These are phyloP conservation scores for Mangifera indica DNA, from an alignment of 345 rosid species.

Conservation along the genomic window DNA sequence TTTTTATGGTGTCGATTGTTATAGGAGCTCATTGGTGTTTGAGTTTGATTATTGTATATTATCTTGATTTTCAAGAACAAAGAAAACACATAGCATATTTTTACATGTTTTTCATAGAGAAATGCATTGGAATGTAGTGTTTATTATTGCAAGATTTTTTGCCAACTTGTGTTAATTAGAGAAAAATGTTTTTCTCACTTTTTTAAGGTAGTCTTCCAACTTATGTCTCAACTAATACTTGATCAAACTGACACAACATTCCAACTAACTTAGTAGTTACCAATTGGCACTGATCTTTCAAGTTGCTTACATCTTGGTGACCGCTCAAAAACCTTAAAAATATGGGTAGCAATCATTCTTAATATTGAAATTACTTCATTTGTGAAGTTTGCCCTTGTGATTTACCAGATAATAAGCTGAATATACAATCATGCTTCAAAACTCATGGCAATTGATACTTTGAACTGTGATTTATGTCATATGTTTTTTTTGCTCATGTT, in stretches of 20 bases:
- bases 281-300: background rate
- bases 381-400: background rate
- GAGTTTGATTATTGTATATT: background rate
- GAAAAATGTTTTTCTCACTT: background rate
- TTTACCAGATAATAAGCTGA: constrained; percentile 3
- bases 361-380: background rate
- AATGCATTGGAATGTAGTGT: too few relatives aligned
- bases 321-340: background rate
- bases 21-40: background rate
- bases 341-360: background rate
- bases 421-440: background rate
- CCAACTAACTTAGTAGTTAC: background rate
- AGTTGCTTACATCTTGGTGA: too few relatives aligned
- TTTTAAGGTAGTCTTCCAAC: background rate
- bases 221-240: background rate
- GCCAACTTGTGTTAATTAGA: background rate
- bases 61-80: background rate
- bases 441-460: background rate
- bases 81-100: background rate
- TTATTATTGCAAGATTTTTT: background rate
- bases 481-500: background rate
- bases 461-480: background rate
- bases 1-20: background rate
- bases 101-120: background rate
- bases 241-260: background rate